A percentile compares a stretch with the other conserved stretches of the same genome.
Evolutionary conservation across 1,139 yeast species (phyloP).

Genomic region (Sugiyamaella paludigena): DNA sequence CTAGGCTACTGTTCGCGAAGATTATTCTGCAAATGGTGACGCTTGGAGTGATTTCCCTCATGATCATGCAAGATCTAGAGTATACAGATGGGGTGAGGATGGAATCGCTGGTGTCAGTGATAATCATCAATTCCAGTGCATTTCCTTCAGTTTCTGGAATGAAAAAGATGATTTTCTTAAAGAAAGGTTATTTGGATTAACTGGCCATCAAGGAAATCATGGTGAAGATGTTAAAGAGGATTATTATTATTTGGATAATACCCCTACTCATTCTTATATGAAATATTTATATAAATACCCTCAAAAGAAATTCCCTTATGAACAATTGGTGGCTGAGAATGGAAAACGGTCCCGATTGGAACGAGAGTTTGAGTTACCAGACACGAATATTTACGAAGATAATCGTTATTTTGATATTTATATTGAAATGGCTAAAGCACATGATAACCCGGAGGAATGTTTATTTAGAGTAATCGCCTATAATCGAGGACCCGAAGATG

Average conservation of each 20-base stretch:
- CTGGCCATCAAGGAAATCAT: slow-evolving; percentile 92
- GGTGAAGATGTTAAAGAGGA: slow-evolving; percentile 94
- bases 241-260: slow-evolving; percentile 82
- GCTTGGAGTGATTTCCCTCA: slow-evolving; percentile 94
- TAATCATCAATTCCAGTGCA: slow-evolving; percentile 73
- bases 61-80: slow-evolving; percentile 78
- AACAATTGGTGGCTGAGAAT: slow-evolving; percentile 69
- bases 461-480: slow-evolving; percentile 86
- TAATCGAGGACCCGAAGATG: slow-evolving; percentile 78
- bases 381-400: slow-evolving; percentile 74
- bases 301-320: slow-evolving; percentile 77
- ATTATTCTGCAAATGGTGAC: slow-evolving; percentile 78
- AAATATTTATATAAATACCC: slow-evolving; percentile 92
- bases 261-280: slow-evolving; percentile 93
- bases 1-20: slow-evolving; percentile 83
- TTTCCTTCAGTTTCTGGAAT: slow-evolving; percentile 88
- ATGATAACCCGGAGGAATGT: slow-evolving; percentile 76
- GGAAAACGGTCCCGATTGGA: slow-evolving; percentile 63
- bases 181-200: slow-evolving; percentile 84
- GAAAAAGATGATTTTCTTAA: slow-evolving; percentile 83
- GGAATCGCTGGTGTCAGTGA: slow-evolving; percentile 93
- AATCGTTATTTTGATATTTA: slow-evolving; percentile 86
- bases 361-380: slow-evolving; percentile 68
- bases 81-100: slow-evolving; percentile 96
- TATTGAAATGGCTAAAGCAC: slow-evolving; percentile 88